These are phyloP conservation scores for Scheffersomyces lignosus DNA, from an alignment of 805 yeast species.

Conservation along the genomic window DNA sequence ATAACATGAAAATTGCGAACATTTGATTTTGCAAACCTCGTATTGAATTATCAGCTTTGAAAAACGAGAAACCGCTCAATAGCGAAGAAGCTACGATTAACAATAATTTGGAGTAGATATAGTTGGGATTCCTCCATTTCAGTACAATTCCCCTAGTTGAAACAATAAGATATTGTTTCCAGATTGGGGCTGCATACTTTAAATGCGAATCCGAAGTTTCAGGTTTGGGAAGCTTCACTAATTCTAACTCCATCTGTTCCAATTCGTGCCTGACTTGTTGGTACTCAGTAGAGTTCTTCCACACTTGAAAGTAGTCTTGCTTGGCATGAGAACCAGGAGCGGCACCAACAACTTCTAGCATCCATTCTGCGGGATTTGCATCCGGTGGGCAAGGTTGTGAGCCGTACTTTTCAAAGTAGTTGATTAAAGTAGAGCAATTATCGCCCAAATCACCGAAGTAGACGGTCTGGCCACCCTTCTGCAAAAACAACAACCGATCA, in stretches of 20 bases:
- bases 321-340: constrained; percentile 57
- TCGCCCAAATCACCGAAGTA: constrained; percentile 81
- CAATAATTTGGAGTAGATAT: constrained; percentile 47
- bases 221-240: constrained; percentile 21
- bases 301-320: constrained; percentile 20
- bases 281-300: constrained; percentile 17
- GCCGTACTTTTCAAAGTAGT: constrained; percentile 71
- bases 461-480: constrained; percentile 77
- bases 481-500: constrained; percentile 63
- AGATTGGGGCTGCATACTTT: constrained; percentile 6
- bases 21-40: constrained; percentile 55
- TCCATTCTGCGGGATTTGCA: constrained; percentile 72
- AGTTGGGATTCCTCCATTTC: constrained; percentile 22
- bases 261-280: constrained; percentile 8
- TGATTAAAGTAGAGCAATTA: constrained; percentile 55
- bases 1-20: constrained; percentile 69
- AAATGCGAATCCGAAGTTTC: constrained; percentile 5
- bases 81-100: constrained; percentile 54
- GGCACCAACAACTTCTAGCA: constrained; percentile 74
- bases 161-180: constrained; percentile 6
- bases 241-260: constrained; percentile 15
- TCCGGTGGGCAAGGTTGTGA: constrained; percentile 48
- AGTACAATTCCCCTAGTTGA: constrained; percentile 2
- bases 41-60: constrained; percentile 53
- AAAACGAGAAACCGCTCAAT: constrained; percentile 70